Evolutionary conservation across 2,329 filamentous ascomycete species (phyloP), one percentile per base, ranked within the genome.

Genomic region (Trichophyton equinum): DNA sequence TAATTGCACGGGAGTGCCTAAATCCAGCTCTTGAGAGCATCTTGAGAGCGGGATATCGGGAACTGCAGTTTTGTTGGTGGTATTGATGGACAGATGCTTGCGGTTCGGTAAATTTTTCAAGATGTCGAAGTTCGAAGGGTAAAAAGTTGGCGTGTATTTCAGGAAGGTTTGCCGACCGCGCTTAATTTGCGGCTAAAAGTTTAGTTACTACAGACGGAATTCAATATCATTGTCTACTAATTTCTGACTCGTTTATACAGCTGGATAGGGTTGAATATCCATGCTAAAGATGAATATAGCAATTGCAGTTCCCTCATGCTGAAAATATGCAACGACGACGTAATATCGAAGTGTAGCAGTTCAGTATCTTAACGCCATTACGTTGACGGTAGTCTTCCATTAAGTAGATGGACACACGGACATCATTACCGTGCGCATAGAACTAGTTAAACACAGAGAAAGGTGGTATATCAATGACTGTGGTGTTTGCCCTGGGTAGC

Each of bases 21-120:
- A 83, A 67, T 66, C 80, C 78, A 77, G 77, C 78, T 66, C 79
- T 79, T 69, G 79, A 78, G 69, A 84, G 74, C 82, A 85, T 85
- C 66, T 68, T 70, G 59, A 65, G 9, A 61, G 57, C 25, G 8
- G 22, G 46, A 51, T 22, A 20, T 27, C 46, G 8, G 22, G 25
- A 51, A 8, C 13, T 27, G 5, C 25, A 0, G 22, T 8, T 51
- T 11, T 3, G 11, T 4, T 4, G 9, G 25, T 51, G 5, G 18
- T 20, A 22, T 13, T 27, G 46, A 38, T 27, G 11, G 46, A 51
- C 13, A 51, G 6, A 7, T 51, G 46, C 46, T 51, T 11, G 20
- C 5, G 18, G 8, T 51, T 51, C 20, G n/a, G 46, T 27, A 20
- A 22, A 15, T 25, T 25, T 47, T 47, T 53, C 22, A 13, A 55